These are phyloP conservation scores for Hibiscus trionum DNA, from an alignment of 345 rosid genomes.

Conservation along the genomic window DNA sequence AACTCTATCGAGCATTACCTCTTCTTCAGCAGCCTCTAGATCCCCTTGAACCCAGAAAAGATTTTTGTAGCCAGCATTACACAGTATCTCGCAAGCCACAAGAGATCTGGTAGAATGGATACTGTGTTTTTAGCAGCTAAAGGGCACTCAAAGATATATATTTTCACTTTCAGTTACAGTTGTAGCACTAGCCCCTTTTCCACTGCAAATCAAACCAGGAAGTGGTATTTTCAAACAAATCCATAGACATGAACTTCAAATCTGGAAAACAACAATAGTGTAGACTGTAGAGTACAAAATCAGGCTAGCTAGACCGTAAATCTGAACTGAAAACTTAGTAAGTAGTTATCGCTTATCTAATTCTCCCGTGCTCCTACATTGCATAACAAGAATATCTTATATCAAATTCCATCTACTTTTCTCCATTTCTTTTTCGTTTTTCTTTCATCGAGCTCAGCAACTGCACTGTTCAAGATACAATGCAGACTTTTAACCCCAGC, in stretches of 20 bases:
- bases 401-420: background rate
- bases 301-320: background rate
- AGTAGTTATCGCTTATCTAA: background rate
- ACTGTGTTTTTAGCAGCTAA: background rate
- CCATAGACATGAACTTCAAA: background rate
- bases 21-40: conserved; percentile 79
- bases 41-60: conserved; percentile 94
- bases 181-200: background rate
- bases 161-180: background rate
- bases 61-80: conserved; percentile 68
- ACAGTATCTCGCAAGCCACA: conserved; percentile 80
- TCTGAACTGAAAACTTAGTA: background rate
- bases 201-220: background rate
- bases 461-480: too few species aligned
- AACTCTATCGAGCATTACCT: conserved; percentile 31
- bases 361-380: background rate
- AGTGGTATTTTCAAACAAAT: background rate
- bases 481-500: background rate
- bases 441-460: too few species aligned
- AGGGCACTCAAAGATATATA: background rate
- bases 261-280: background rate
- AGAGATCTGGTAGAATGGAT: conserved; percentile 45
- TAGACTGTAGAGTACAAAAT: background rate
- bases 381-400: background rate
- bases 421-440: background rate